These are phyloP conservation scores for Colletotrichum sp. DNA, from an alignment of 2,329 filamentous ascomycete genomes.

Conservation along the genomic window DNA sequence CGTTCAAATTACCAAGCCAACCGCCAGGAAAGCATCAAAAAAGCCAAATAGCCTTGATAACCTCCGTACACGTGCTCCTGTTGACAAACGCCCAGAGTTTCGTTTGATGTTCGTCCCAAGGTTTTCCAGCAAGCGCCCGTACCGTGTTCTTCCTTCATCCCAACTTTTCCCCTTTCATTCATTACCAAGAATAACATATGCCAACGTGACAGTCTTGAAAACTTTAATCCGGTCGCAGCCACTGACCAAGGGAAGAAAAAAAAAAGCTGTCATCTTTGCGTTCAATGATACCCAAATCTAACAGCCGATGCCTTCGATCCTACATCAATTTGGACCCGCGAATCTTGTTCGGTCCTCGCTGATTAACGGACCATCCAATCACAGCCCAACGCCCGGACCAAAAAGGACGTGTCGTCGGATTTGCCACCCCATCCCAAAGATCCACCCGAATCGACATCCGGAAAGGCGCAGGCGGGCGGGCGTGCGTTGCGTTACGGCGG, in stretches of 20 bases:
- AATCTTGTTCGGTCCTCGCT: neutral
- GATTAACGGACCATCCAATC: neutral
- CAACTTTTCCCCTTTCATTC: neutral
- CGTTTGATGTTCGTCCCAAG: conserved; percentile 17
- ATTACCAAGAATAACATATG: neutral
- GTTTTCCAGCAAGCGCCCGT: neutral
- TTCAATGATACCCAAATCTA: neutral
- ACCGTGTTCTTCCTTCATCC: neutral
- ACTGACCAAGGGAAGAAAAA: neutral
- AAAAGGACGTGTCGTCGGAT: neutral
- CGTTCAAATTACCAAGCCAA: neutral
- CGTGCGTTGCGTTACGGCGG: neutral
- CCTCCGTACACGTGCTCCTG: neutral
- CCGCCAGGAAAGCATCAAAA: neutral
- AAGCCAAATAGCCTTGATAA: neutral
- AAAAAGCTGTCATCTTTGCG: neutral
- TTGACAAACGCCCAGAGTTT: neutral
- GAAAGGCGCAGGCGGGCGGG: neutral
- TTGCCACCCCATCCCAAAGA: conserved; percentile 1
- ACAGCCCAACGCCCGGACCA: neutral
- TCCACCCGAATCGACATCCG: conserved; percentile 7
- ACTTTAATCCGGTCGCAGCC: neutral
- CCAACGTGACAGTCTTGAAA: neutral
- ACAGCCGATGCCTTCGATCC: neutral
- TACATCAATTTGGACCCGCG: neutral